Percentiles rank a stretch among this genome's conserved stretches.
These are phyloP conservation scores for Volvariella volvacea DNA, from an alignment of 1,284 basidiomycete species.

Conservation along the genomic window DNA sequence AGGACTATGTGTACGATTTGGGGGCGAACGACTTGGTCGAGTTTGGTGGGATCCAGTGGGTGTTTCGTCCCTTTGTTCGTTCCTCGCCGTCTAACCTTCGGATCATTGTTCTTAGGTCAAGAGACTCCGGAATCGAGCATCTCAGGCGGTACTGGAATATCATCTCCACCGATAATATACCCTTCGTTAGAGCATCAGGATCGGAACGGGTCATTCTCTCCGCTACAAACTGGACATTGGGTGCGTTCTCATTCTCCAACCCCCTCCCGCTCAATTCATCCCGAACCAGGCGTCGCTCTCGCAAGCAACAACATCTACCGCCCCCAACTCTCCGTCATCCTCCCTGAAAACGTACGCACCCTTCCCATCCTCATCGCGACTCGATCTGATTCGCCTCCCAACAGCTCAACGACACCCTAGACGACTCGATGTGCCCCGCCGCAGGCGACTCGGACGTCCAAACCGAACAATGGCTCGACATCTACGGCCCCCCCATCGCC, in stretches of 20 bases:
- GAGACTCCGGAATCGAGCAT: constrained; percentile 38
- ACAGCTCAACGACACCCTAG: constrained; percentile 67
- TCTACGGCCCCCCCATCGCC: constrained; percentile 51
- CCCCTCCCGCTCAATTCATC: neutral
- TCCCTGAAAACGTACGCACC: constrained; percentile 40
- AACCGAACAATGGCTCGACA: constrained; percentile 44
- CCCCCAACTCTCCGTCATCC: constrained; percentile 44
- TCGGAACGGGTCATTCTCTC: constrained; percentile 59
- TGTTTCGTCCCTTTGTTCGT: constrained; percentile 21
- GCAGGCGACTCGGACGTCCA: constrained; percentile 40
- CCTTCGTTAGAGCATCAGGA: constrained; percentile 64
- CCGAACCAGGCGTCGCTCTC: constrained; percentile 43
- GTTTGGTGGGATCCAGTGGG: constrained; percentile 69
- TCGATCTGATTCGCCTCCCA: constrained; percentile 3
- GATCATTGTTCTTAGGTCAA: constrained; percentile 32
- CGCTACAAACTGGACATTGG: constrained; percentile 65
- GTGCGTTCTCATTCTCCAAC: constrained; percentile 25
- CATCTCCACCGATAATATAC: constrained; percentile 35
- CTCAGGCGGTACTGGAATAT: constrained; percentile 48
- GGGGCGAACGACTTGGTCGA: constrained; percentile 55
- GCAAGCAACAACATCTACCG: constrained; percentile 33
- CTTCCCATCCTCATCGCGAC: constrained; percentile 5
- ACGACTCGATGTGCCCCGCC: constrained; percentile 62
- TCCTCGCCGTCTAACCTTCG: neutral
- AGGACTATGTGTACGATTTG: constrained; percentile 55